These are phyloP conservation scores for Colletotrichum tofieldiae DNA, from an alignment of 2,329 filamentous ascomycete species.

Conservation along the genomic window DNA sequence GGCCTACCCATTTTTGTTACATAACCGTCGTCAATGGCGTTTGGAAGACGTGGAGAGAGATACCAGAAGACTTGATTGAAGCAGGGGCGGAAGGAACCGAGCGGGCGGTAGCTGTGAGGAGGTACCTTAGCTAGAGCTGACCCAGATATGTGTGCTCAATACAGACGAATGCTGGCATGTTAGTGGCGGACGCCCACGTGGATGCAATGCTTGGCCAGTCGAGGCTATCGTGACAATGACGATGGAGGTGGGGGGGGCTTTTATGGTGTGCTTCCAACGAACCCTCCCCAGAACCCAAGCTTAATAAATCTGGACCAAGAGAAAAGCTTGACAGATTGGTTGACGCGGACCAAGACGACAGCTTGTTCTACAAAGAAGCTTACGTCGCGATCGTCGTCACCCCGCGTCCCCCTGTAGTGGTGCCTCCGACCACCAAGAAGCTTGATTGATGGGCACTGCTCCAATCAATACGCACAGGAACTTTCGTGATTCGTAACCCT, in stretches of 20 bases:
- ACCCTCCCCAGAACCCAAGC: neutral
- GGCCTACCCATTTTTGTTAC: slow-evolving; percentile 33
- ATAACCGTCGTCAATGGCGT: slow-evolving; percentile 32
- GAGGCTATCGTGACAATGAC: slow-evolving; percentile 20
- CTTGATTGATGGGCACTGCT: slow-evolving; percentile 23
- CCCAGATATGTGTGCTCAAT: slow-evolving; percentile 23
- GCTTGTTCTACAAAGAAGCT: slow-evolving; percentile 18
- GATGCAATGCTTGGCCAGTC: neutral
- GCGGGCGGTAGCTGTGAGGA: neutral
- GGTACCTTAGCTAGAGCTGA: neutral
- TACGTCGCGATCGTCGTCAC: slow-evolving; percentile 43
- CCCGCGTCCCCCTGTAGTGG: neutral
- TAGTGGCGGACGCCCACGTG: slow-evolving; percentile 5
- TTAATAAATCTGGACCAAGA: neutral
- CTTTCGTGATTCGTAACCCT: slow-evolving; percentile 33
- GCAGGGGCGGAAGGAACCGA: slow-evolving; percentile 9
- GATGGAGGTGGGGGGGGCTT: neutral
- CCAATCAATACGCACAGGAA: slow-evolving; percentile 21
- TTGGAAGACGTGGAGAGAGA: slow-evolving; percentile 37
- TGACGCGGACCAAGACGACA: slow-evolving; percentile 11
- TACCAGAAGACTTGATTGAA: slow-evolving; percentile 38
- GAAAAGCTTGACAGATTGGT: slow-evolving; percentile 4
- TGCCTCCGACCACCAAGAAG: slow-evolving; percentile 18
- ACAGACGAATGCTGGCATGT: slow-evolving; percentile 19
- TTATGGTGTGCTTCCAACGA: neutral